These are phyloP conservation scores for Dactylonectria macrodidyma DNA, from an alignment of 2,329 filamentous ascomycete species.

Conservation along the genomic window DNA sequence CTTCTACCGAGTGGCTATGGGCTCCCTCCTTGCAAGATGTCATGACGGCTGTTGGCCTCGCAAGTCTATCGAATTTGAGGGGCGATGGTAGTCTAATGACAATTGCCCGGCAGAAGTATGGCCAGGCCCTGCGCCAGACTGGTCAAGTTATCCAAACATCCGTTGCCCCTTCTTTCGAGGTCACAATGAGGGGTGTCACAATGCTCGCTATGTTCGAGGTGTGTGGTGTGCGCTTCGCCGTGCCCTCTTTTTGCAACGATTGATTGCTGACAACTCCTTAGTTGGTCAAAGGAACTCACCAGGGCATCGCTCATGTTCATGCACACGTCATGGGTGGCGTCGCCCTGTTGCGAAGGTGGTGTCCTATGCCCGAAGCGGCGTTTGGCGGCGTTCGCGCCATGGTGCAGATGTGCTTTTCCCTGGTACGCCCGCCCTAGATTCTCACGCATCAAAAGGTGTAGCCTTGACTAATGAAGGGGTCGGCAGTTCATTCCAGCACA, in stretches of 20 bases:
- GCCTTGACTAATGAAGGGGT: constrained; percentile 25
- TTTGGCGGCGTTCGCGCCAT: constrained; percentile 66
- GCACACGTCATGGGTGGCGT: constrained; percentile 73
- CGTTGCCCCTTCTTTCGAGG: constrained; percentile 54
- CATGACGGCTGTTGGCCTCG: constrained; percentile 71
- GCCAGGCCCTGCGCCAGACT: constrained; percentile 65
- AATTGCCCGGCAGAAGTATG: constrained; percentile 67
- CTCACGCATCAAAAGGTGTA: not conserved
- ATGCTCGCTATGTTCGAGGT: constrained; percentile 76
- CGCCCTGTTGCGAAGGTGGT: constrained; percentile 67
- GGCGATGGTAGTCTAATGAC: constrained; percentile 62
- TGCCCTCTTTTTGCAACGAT: constrained; percentile 9
- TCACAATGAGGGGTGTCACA: constrained; percentile 67
- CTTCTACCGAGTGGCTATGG: constrained; percentile 55
- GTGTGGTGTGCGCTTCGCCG: constrained; percentile 44
- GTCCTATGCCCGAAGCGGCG: constrained; percentile 56
- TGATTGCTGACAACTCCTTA: constrained; percentile 43
- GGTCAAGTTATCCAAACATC: constrained; percentile 57
- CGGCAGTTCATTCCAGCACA: constrained; percentile 62
- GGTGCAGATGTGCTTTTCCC: constrained; percentile 69
- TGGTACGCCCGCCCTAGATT: constrained; percentile 57
- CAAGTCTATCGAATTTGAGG: constrained; percentile 69
- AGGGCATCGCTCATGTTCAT: constrained; percentile 66
- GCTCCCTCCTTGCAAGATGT: constrained; percentile 60
- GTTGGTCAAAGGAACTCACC: constrained; percentile 63